A percentile compares a stretch with the other conserved stretches of the same genome.
Conservation (phyloP, 2,329 filamentous ascomycete genomes). For the Arthrobotrys sinensis region DNA sequence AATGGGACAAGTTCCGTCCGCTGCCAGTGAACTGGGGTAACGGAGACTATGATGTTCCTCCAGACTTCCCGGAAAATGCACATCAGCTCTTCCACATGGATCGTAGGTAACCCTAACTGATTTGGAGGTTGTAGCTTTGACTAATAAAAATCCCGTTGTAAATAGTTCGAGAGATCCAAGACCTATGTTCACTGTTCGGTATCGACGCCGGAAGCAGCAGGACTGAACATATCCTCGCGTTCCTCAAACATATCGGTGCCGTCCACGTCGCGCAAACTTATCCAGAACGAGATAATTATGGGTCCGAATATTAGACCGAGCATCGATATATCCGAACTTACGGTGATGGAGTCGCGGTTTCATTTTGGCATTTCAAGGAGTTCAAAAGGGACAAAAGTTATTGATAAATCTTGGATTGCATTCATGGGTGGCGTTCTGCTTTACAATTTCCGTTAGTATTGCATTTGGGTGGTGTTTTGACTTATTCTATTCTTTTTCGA, state of each 20-base stretch:
- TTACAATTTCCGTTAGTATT: conserved; percentile 4
- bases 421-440: conserved; percentile 12
- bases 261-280: conserved; percentile 40
- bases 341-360: neutral
- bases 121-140: neutral
- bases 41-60: conserved; percentile 33
- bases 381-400: conserved; percentile 24
- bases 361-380: conserved; percentile 17
- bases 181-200: conserved; percentile 54
- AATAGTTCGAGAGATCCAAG: conserved; percentile 56
- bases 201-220: conserved; percentile 50
- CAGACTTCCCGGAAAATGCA: conserved; percentile 55
- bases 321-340: neutral
- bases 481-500: neutral
- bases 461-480: conserved; percentile 10
- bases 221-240: conserved; percentile 42
- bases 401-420: conserved; percentile 18
- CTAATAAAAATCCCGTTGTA: conserved; percentile 2
- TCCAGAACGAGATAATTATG: conserved; percentile 53
- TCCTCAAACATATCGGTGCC: conserved; percentile 52
- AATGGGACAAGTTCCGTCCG: conserved; percentile 51
- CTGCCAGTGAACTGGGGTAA: conserved; percentile 44
- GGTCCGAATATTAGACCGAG: conserved; percentile 26
- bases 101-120: conserved; percentile 28
- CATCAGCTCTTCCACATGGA: conserved; percentile 54